Evolutionary conservation across 2,329 filamentous ascomycete species (phyloP), one percentile per base, ranked within the genome.

Genomic region (Teratosphaeria pseudoeucalypti): DNA sequence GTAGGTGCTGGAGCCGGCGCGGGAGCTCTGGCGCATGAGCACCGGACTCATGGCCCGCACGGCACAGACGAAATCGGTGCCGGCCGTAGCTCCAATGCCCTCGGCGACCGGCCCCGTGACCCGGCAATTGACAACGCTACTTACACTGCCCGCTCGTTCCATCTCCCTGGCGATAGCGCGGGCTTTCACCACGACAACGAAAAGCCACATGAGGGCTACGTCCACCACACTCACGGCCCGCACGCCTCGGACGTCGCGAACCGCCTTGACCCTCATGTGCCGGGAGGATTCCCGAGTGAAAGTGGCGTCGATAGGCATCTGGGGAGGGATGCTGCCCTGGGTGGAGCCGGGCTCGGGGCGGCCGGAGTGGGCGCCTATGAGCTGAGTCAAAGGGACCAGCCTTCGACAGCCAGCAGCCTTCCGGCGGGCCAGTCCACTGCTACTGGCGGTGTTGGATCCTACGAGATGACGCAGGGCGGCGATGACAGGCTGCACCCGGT

Each of bases 261-360:
- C 58, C 57, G 58, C 37, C 66, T 74, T 19, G 74, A 74, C 57
- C 74, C 75, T 6, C 67, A 71, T 39, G 65, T 73, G 6, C 67
- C 69, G 34, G 70, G 69, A 52, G 69, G 69, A 56, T 71, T 68
- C 52, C 70, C 70, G 3, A 61, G 54, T 4, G 68, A 66, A 23
- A 61, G 57, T 39, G 67, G 67, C 10, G 39, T 61, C 14, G 67
- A 68, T 27, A 54, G 52, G 29, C 57, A 56, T 26, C 52, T 59
- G 6, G 61, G 56, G 7, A 63, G 64, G 14, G 66, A 70, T 58
- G 65, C 58, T 52, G 67, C 63, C 34, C 63, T 62, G 47, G 65
- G 49, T 6, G 56, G 57, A 26, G 47, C 57, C 37, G 57, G 57
- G 2, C 34, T 58, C 34, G 69, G 67, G 14, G 62, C 65, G 26